These are phyloP conservation scores for Sclerotiophoma versabilis DNA, from an alignment of 2,329 filamentous ascomycete species.

Conservation along the genomic window DNA sequence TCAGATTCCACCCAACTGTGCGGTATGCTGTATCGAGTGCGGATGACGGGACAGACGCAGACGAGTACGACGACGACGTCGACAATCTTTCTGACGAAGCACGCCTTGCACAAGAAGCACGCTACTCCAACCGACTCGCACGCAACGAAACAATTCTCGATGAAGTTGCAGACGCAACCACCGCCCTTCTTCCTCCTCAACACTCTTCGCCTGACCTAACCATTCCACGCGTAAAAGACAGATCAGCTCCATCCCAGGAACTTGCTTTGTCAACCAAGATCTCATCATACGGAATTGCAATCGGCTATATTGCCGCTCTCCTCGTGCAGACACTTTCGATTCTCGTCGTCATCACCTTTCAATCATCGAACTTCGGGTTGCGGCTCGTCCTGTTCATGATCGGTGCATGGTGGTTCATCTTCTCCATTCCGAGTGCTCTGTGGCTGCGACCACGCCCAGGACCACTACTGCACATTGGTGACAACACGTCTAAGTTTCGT, in stretches of 20 bases:
- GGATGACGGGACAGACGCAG: conserved; percentile 33
- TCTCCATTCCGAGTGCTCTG: conserved; percentile 85
- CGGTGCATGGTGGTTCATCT: conserved; percentile 90
- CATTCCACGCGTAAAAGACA: conserved; percentile 39
- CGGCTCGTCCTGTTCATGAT: conserved; percentile 86
- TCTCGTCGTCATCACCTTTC: conserved; percentile 66
- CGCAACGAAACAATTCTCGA: conserved; percentile 36
- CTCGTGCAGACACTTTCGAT: conserved; percentile 85
- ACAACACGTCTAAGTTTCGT: conserved; percentile 39
- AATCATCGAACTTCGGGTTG: conserved; percentile 82
- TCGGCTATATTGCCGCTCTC: conserved; percentile 87
- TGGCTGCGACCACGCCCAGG: conserved; percentile 91
- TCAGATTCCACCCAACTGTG: conserved; percentile 78
- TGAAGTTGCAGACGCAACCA: conserved; percentile 44
- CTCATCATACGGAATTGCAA: conserved; percentile 90
- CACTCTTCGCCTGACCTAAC: conserved; percentile 35
- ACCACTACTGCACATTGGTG: conserved; percentile 65
- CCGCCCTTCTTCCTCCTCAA: conserved; percentile 46
- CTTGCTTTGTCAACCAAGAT: conserved; percentile 87
- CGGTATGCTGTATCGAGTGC: conserved; percentile 42
- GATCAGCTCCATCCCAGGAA: conserved; percentile 64
- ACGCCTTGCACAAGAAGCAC: conserved; percentile 33
- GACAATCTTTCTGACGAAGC: conserved; percentile 26
- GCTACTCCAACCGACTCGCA: conserved; percentile 37
- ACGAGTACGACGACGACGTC: conserved; percentile 41